Evolutionary conservation across 306 rosid genomes (phyloP).

Genomic region (Castanospermum australe): DNA sequence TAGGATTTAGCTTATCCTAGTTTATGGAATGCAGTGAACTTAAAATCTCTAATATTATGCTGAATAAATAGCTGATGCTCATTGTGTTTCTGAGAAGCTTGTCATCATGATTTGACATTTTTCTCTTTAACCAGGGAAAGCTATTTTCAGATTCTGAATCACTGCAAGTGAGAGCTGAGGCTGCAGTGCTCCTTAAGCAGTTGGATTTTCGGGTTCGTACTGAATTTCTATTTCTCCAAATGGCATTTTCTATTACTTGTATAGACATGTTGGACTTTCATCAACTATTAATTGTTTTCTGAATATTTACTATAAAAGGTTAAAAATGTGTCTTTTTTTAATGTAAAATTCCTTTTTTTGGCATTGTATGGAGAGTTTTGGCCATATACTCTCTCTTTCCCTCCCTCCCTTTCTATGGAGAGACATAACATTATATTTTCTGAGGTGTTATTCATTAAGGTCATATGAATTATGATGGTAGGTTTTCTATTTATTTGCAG

Average conservation of each 20-base stretch:
- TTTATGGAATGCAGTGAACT: neutral
- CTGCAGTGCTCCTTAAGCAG: constrained; percentile 94
- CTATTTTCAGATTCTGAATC: constrained; percentile 91
- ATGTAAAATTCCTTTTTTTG: neutral
- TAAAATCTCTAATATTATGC: constrained; percentile 16
- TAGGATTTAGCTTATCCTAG: too few relatives aligned
- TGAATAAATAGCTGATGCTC: neutral
- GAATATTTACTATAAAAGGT: constrained; percentile 1
- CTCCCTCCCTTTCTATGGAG: neutral
- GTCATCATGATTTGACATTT: constrained; percentile 31
- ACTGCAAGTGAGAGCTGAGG: constrained; percentile 91
- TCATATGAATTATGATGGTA: constrained; percentile 36
- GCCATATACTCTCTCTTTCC: neutral
- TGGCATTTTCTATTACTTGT: neutral
- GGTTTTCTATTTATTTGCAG: constrained; percentile 51
- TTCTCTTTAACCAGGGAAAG: constrained; percentile 64
- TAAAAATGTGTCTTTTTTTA: neutral
- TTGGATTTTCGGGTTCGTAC: constrained; percentile 80
- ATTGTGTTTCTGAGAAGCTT: neutral
- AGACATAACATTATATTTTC: neutral
- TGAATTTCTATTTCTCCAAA: neutral
- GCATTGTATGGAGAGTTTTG: constrained; percentile 3
- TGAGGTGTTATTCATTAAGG: neutral
- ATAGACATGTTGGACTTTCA: neutral
- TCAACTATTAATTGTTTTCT: constrained; percentile 15